These are phyloP conservation scores for Phytophthora crassamura DNA, from an alignment of 352 stramenopile species.

Conservation along the genomic window DNA sequence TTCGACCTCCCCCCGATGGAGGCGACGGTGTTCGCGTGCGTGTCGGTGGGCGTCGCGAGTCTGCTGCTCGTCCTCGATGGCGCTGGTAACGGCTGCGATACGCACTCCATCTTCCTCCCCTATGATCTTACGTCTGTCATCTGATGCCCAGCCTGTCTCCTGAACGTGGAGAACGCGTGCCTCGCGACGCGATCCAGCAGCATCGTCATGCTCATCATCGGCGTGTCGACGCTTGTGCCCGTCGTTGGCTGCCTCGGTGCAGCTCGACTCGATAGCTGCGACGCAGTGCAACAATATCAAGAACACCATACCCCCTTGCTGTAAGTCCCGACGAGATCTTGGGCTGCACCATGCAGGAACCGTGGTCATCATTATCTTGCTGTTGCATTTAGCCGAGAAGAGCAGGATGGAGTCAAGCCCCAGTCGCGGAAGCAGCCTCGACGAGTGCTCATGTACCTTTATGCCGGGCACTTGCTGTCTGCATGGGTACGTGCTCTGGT, in stretches of 20 bases:
- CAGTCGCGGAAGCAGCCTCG: slow-evolving; percentile 20
- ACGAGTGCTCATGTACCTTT: slow-evolving; percentile 73
- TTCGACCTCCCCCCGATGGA: slow-evolving; percentile 42
- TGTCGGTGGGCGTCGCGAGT: slow-evolving; percentile 48
- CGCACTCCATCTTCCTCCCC: too few relatives aligned
- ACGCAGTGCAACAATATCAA: slow-evolving; percentile 19
- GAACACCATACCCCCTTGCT: slow-evolving; percentile 45
- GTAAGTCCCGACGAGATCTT: too few relatives aligned
- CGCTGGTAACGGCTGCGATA: slow-evolving; percentile 27
- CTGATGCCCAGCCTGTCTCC: slow-evolving; percentile 42
- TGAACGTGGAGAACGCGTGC: slow-evolving; percentile 46
- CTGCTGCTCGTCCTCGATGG: slow-evolving; percentile 54
- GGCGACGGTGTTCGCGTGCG: slow-evolving; percentile 62
- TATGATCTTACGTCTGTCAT: too few relatives aligned
- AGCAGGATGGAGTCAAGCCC: slow-evolving; percentile 1
- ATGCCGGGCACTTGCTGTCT: slow-evolving; percentile 78
- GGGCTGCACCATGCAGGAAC: too few relatives aligned
- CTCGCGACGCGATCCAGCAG: slow-evolving; percentile 54
- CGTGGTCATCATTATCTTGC: too few relatives aligned
- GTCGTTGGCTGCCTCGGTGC: slow-evolving; percentile 50
- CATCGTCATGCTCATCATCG: slow-evolving; percentile 72
- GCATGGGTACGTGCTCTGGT: slow-evolving; percentile 60
- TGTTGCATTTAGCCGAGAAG: slow-evolving; percentile 13
- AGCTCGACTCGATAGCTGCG: slow-evolving; percentile 40
- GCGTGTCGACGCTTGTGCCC: slow-evolving; percentile 55